phyloP scores from a whole-genome alignment of 495 filamentous ascomycete species.

The Cercophora newfieldiana region DNA sequence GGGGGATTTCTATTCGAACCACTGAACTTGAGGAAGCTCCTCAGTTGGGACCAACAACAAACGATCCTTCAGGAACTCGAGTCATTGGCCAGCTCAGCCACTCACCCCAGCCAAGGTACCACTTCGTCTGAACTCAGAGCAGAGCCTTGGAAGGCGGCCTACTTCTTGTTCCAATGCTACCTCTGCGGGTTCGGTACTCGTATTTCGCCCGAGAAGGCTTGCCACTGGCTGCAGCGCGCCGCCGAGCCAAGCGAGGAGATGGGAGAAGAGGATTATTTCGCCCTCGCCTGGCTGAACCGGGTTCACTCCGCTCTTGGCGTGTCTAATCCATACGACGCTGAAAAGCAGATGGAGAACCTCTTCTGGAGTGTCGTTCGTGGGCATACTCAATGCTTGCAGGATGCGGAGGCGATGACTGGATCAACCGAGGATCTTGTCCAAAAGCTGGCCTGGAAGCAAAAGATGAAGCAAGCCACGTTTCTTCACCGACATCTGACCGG shows the following conservation, averaged over 20 bases:
- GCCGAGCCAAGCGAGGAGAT: not conserved
- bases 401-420: slow-evolving; percentile 5
- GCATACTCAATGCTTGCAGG: slow-evolving; percentile 8
- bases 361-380: slow-evolving; percentile 9
- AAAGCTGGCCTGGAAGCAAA: slow-evolving; percentile 2
- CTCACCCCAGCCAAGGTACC: not conserved
- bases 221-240: slow-evolving; percentile 14
- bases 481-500: slow-evolving; percentile 5
- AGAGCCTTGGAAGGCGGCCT: slow-evolving; percentile 1
- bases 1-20: slow-evolving; percentile 17
- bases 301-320: slow-evolving; percentile 9
- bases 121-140: not conserved
- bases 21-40: not conserved
- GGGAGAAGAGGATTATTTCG: slow-evolving; percentile 4
- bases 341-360: slow-evolving; percentile 11
- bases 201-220: slow-evolving; percentile 1
- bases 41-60: slow-evolving; percentile 14
- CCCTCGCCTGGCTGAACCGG: slow-evolving; percentile 16
- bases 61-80: slow-evolving; percentile 14
- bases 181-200: slow-evolving; percentile 11
- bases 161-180: slow-evolving; percentile 17
- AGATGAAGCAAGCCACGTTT: not conserved
- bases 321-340: slow-evolving; percentile 9
- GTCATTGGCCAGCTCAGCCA: not conserved
- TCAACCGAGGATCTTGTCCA: not conserved